These are phyloP conservation scores for Venturiaceae sp. DNA, from an alignment of 2,329 filamentous ascomycete genomes.

Conservation along the genomic window DNA sequence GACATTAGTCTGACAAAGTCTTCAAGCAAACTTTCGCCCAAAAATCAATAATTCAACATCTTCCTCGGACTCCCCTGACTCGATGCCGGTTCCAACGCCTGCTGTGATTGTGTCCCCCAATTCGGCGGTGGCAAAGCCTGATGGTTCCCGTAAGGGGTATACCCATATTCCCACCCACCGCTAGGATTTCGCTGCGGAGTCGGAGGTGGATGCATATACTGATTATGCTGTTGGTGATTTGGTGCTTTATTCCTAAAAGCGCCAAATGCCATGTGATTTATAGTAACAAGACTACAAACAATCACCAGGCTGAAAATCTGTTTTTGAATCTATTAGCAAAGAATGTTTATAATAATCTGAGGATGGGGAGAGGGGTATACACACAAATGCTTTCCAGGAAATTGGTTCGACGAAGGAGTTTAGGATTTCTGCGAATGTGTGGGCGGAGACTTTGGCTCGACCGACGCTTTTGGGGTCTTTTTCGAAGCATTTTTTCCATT, in stretches of 20 bases:
- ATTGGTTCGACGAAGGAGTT: conserved; percentile 90
- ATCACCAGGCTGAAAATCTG: conserved; percentile 38
- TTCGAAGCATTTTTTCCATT: conserved; percentile 84
- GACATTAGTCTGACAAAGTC: too few relatives aligned
- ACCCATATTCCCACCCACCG: not conserved
- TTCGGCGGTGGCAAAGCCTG: not conserved
- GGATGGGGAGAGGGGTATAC: conserved; percentile 11
- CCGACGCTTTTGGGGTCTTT: conserved; percentile 71
- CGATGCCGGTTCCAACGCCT: not conserved
- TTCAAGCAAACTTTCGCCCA: not conserved
- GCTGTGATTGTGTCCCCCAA: not conserved
- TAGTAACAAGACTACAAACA: conserved; percentile 41
- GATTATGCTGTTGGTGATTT: not conserved
- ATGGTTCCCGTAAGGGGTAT: conserved; percentile 1
- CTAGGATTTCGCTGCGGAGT: conserved; percentile 3
- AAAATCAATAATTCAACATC: not conserved
- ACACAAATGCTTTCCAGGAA: conserved; percentile 69
- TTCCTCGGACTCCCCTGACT: not conserved
- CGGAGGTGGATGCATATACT: conserved; percentile 5
- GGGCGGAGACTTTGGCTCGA: conserved; percentile 69
- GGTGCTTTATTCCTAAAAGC: conserved; percentile 37
- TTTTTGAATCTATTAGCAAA: conserved; percentile 14
- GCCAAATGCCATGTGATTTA: conserved; percentile 49
- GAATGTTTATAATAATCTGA: too few relatives aligned
- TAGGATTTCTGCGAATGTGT: conserved; percentile 84